Base-by-base conservation (phyloP, 202 grass and related monocot species). In the Elaeis oleifera region DNA sequence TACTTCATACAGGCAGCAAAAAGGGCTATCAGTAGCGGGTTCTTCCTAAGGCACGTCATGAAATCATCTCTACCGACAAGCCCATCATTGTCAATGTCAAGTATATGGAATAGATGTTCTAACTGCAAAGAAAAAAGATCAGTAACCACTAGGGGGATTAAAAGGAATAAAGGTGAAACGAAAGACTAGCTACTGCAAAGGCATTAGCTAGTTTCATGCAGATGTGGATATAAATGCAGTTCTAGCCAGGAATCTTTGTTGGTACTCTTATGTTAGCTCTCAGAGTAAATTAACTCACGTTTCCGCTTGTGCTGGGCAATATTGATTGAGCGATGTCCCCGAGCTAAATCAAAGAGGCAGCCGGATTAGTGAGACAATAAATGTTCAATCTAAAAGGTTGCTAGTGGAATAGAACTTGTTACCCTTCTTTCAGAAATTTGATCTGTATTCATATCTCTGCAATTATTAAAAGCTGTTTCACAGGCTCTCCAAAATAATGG, bases 41-140 rank as follows among this genome's bases (percentile, higher is more conserved):
- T 64, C 73, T 74, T 94, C n/a, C 63, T 27, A 27, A 99, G 76
- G 75, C 80, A 94, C 14, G 32, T 56, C 31, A 82, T 53, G 51
- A 99, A 87, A 67, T 89, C 94, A 16, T 89, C 85, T 80, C 54
- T 77, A 80, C 78, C 80, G 64, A 94, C 80, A 49, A 36, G 75
- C 13, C 68, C 83, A 22, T 89, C 82, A 4, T 58, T 62, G 1
- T 89, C 77, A 0, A 79, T 4, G 60, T 87, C 85, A 2, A 99
- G 75, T 16, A 63, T 75, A 66, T 77, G 36, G 59, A 83, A 94
- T 28, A 99, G 59, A 56, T 79, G 79, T 65, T 51, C 18, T 75
- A 84, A 68, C 94, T 99, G 88, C 58, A 69, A 28, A 44, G 11
- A 44, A 44, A 44, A 44, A 44, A 44, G 7, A 44, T 44, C 36